These are phyloP conservation scores for Trametes cinnabarina DNA, from an alignment of 768 basidiomycete genomes.

Conservation along the genomic window DNA sequence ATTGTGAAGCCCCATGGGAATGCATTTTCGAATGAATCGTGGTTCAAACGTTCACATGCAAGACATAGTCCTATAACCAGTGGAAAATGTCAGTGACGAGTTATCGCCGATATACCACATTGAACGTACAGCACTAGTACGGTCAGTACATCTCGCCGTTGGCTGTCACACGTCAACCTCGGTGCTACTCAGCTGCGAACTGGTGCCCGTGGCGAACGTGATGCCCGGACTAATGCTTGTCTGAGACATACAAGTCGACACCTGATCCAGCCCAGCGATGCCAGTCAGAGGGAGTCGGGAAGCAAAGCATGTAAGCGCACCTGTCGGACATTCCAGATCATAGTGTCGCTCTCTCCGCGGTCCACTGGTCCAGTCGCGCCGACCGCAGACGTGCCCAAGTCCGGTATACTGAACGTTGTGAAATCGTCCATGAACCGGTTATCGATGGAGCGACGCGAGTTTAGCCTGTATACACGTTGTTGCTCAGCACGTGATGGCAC, in stretches of 20 bases:
- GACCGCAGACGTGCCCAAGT: background rate
- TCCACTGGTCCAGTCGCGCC: background rate
- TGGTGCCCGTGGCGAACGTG: background rate
- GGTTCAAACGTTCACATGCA: no score
- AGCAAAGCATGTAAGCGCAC: no score
- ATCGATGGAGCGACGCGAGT: background rate
- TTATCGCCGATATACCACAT: no score
- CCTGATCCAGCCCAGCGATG: background rate
- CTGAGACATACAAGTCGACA: background rate
- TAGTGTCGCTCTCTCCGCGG: background rate
- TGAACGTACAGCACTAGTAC: no score
- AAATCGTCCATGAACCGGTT: background rate
- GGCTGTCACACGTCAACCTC: no score
- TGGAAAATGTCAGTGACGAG: no score
- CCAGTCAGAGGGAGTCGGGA: no score
- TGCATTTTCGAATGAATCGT: no score
- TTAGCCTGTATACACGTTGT: no score
- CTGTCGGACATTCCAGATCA: background rate
- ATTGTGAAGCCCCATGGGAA: no score
- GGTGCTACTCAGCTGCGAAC: background rate
- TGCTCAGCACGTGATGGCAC: background rate
- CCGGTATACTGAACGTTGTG: background rate
- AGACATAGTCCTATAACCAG: no score
- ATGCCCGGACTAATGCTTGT: background rate
- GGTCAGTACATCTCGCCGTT: no score